Evolutionary conservation across 768 basidiomycete species (phyloP).

Genomic region (Leccinum subtestaceum): DNA sequence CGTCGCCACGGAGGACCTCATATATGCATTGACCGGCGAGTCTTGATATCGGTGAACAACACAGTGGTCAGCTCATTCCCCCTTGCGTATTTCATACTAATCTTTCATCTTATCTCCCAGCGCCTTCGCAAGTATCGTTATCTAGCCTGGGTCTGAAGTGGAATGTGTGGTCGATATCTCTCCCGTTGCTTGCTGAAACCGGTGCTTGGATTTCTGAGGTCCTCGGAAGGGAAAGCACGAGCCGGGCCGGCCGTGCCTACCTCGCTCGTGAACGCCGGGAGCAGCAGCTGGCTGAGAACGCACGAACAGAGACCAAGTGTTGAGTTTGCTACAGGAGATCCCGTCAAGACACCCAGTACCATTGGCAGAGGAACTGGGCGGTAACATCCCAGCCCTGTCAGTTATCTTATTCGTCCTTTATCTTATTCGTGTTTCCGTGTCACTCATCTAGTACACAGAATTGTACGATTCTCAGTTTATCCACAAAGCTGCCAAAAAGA

Average conservation of each 20-base stretch:
- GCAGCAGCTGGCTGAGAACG: too few species aligned
- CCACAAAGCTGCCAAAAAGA: not conserved
- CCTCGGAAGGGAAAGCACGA: constrained; percentile 66
- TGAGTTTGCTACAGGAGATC: too few species aligned
- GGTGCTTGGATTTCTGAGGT: constrained; percentile 80
- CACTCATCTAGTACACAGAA: not conserved
- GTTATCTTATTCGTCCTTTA: not conserved
- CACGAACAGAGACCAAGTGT: too few species aligned
- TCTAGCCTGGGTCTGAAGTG: too few species aligned
- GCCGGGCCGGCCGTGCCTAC: constrained; percentile 74
- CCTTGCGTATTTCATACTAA: not conserved
- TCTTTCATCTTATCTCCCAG: too few species aligned
- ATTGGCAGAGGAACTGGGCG: accelerated
- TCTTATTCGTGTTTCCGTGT: not conserved
- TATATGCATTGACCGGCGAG: constrained; percentile 76
- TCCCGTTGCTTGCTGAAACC: constrained; percentile 65
- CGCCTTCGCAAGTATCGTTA: too few species aligned
- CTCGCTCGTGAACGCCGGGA: not conserved
- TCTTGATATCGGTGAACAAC: constrained; percentile 36
- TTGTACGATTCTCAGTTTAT: not conserved
- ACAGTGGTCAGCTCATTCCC: constrained; percentile 9
- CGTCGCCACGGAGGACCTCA: constrained; percentile 59
- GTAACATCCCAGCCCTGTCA: not conserved
- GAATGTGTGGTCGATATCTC: constrained; percentile 44
- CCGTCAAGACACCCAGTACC: too few species aligned